Percentiles rank a stretch among this genome's conserved stretches.
Evolutionary conservation across 768 basidiomycete species (phyloP).

Genomic region (Lentinula sp.): DNA sequence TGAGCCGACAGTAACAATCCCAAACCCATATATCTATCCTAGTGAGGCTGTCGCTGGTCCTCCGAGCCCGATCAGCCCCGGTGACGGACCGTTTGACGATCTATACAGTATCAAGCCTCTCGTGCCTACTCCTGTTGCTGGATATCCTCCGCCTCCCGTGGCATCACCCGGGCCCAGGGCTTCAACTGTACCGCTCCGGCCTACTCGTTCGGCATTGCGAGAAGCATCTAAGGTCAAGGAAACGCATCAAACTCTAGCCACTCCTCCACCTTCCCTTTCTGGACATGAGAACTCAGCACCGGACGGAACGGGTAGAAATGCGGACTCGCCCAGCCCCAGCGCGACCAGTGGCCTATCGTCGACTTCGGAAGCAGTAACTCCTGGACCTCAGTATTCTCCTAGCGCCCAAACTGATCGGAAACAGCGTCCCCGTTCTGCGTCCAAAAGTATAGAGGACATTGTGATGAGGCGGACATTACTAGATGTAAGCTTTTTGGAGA

Average conservation of each 20-base stretch:
- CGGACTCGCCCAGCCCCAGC: not conserved
- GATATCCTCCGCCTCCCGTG: not conserved
- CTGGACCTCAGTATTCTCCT: not conserved
- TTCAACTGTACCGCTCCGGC: conserved; percentile 18
- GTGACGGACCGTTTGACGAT: not conserved
- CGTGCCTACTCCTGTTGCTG: not conserved
- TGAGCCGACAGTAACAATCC: not conserved
- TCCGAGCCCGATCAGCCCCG: conserved; percentile 1
- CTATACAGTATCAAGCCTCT: not conserved
- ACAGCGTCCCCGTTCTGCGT: conserved; percentile 1
- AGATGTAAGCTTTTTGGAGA: conserved; percentile 8
- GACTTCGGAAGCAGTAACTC: not conserved
- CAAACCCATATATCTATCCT: not conserved
- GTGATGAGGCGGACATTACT: conserved; percentile 15
- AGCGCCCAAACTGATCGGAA: not conserved
- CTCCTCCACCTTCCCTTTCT: conserved; percentile 36
- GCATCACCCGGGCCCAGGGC: not conserved
- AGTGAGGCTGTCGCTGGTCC: not conserved
- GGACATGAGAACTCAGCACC: conserved; percentile 14
- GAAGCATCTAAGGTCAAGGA: not conserved
- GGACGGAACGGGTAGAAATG: not conserved
- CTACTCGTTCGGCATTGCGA: conserved; percentile 18
- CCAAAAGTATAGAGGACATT: conserved; percentile 9
- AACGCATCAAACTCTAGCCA: conserved; percentile 25
- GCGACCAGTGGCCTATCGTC: not conserved